Conservation (phyloP, 495 filamentous ascomycete species). For the Penicillium crystallinum region DNA sequence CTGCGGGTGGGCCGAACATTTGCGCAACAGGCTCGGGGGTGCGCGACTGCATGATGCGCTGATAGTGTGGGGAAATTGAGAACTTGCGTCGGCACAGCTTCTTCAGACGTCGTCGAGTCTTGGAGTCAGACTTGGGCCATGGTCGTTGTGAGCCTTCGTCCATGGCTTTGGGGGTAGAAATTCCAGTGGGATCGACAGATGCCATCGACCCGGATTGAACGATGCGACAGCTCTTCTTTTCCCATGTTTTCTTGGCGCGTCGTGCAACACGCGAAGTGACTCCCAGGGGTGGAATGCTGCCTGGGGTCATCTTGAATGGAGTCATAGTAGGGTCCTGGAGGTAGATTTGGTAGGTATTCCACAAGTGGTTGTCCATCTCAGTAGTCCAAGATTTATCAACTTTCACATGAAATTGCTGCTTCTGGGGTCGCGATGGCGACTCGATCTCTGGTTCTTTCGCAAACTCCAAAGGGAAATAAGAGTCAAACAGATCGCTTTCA, state of each 20-base stretch:
- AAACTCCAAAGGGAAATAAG: constrained; percentile 47
- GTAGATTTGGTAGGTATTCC: constrained; percentile 85
- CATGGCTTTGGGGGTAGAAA: constrained; percentile 54
- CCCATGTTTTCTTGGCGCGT: constrained; percentile 82
- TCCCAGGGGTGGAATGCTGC: constrained; percentile 79
- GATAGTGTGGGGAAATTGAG: constrained; percentile 59
- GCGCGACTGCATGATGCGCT: constrained; percentile 65
- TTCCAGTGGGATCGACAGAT: constrained; percentile 48
- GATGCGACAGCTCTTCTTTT: constrained; percentile 20
- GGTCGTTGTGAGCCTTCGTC: constrained; percentile 27
- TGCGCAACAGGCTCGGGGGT: constrained; percentile 69
- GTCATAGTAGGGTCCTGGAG: constrained; percentile 89
- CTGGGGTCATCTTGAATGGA: constrained; percentile 86
- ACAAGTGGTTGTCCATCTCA: constrained; percentile 88
- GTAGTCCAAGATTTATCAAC: constrained; percentile 62
- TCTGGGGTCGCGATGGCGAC: constrained; percentile 29
- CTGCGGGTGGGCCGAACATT: constrained; percentile 28
- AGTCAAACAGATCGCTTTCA: constrained; percentile 56
- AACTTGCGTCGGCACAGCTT: constrained; percentile 76
- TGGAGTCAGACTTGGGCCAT: constrained; percentile 81
- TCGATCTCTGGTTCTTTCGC: constrained; percentile 32
- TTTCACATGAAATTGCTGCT: constrained; percentile 6
- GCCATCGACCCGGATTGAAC: constrained; percentile 1
- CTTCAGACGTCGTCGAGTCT: constrained; percentile 75
- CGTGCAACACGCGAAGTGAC: constrained; percentile 85